Conservation (phyloP, 352 stramenopile species). For the Phytopythium sindhum region DNA sequence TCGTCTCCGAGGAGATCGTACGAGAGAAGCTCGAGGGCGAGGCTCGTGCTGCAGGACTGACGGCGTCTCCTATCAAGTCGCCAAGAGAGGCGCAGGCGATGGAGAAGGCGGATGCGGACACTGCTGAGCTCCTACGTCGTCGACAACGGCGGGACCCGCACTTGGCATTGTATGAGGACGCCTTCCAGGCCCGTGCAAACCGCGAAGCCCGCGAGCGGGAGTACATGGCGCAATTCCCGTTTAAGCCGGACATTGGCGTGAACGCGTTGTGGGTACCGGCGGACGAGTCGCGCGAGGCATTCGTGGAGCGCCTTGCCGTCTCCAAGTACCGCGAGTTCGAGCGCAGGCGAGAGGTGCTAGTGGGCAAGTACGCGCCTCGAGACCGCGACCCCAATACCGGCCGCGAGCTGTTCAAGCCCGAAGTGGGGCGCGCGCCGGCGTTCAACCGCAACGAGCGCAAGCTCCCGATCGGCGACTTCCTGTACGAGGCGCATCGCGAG, state of each 20-base stretch:
- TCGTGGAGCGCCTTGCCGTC: constrained; percentile 70
- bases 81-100: constrained; percentile 1
- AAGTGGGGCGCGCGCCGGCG: constrained; percentile 52
- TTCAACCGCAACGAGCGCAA: constrained; percentile 72
- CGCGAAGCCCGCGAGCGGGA: constrained; percentile 45
- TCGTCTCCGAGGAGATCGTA: constrained; percentile 66
- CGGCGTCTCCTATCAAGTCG: neutral
- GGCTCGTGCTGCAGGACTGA: constrained; percentile 13
- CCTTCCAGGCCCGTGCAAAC: constrained; percentile 39
- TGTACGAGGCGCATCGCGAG: constrained; percentile 61
- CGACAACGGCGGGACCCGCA: constrained; percentile 45
- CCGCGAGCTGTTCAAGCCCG: constrained; percentile 63
- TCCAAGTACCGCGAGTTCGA: constrained; percentile 66
- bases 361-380: constrained; percentile 55
- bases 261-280: constrained; percentile 55
- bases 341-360: constrained; percentile 43
- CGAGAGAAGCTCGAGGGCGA: constrained; percentile 60
- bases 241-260: constrained; percentile 79
- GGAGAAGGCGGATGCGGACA: constrained; percentile 14
- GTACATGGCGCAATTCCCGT: constrained; percentile 63
- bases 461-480: constrained; percentile 72
- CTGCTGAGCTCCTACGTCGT: constrained; percentile 15
- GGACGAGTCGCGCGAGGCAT: constrained; percentile 35
- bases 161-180: constrained; percentile 69
- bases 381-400: constrained; percentile 59